Evolutionary conservation across 441 rosid species (phyloP).

Genomic region (Dalechampia spathulata): DNA sequence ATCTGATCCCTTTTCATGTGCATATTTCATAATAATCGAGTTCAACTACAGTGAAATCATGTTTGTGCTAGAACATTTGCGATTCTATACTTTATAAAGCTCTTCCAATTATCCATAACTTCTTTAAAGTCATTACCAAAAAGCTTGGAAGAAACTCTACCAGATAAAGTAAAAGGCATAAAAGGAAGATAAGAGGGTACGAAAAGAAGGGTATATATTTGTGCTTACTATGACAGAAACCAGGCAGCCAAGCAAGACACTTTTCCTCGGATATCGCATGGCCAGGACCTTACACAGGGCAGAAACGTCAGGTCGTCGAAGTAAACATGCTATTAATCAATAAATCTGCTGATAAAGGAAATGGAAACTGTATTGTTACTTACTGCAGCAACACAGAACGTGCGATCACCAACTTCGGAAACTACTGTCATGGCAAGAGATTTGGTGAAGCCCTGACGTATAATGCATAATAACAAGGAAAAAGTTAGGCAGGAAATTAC

Average conservation of each 20-base stretch:
- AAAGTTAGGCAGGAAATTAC: too few relatives aligned
- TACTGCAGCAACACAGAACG: constrained; percentile 15
- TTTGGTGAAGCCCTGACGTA: constrained; percentile 13
- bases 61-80: background rate
- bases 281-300: constrained; percentile 18
- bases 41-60: background rate
- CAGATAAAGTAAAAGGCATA: background rate
- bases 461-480: too few relatives aligned
- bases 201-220: background rate
- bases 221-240: constrained; percentile 18
- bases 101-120: too few relatives aligned
- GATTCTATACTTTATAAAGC: too few relatives aligned
- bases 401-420: constrained; percentile 18
- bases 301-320: background rate
- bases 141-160: too few relatives aligned
- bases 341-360: too few relatives aligned
- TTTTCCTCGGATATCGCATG: constrained; percentile 25
- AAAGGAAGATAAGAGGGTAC: background rate
- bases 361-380: too few relatives aligned
- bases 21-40: background rate
- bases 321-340: too few relatives aligned
- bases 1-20: background rate
- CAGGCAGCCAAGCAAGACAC: constrained; percentile 22
- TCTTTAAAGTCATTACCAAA: too few relatives aligned
- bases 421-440: constrained; percentile 15